Percentiles rank a stretch among this genome's conserved stretches.
Evolutionary conservation across 2,329 filamentous ascomycete genomes (phyloP).

Genomic region (Teratosphaeria pseudoeucalypti): DNA sequence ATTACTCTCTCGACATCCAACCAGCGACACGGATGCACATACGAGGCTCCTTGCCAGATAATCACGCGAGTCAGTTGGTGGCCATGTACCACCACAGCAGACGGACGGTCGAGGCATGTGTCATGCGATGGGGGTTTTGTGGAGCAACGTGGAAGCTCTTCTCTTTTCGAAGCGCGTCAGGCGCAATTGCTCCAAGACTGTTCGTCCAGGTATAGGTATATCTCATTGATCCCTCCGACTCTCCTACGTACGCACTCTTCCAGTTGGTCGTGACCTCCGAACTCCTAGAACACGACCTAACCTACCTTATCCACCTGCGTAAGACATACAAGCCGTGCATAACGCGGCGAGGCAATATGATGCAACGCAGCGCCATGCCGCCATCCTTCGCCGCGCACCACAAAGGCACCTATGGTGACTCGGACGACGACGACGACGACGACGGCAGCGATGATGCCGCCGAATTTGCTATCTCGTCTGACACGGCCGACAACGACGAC

Average conservation of each 20-base stretch:
- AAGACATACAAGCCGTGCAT: background rate
- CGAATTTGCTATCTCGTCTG: constrained; percentile 12
- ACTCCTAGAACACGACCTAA: background rate
- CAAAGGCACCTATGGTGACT: constrained; percentile 5
- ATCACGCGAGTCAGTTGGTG: background rate
- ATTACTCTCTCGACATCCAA: background rate
- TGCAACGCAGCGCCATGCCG: constrained; percentile 21
- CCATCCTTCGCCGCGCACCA: constrained; percentile 17
- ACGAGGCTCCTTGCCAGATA: background rate
- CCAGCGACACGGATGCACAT: background rate
- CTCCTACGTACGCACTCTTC: background rate
- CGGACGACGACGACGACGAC: constrained; percentile 14
- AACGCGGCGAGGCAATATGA: constrained; percentile 8
- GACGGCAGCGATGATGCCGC: constrained; percentile 17
- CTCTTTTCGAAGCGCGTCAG: background rate
- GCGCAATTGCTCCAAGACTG: background rate
- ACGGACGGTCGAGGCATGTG: background rate
- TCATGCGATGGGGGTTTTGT: background rate
- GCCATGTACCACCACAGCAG: background rate
- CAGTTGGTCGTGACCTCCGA: background rate
- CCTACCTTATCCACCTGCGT: background rate
- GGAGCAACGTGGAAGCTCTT: background rate
- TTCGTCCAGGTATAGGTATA: background rate
- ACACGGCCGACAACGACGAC: constrained; percentile 7
- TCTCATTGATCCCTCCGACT: background rate